Evolutionary conservation across 768 basidiomycete species (phyloP).

Genomic region (Calocybe gangraenosa): DNA sequence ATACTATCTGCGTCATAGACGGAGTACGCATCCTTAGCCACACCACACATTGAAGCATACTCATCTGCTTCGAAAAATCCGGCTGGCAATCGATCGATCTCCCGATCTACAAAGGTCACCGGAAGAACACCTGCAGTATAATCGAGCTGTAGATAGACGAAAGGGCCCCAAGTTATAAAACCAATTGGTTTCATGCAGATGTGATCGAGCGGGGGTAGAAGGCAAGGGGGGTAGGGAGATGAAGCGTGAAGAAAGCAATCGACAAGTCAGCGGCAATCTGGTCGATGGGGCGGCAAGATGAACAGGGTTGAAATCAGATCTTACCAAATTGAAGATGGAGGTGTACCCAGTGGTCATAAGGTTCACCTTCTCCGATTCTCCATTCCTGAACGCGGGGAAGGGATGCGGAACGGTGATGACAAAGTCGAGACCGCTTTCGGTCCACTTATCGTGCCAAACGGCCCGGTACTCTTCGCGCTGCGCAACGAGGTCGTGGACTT

Average conservation of each 20-base stretch:
- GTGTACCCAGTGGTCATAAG: conserved; percentile 61
- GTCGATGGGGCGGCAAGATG: neutral
- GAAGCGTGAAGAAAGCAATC: neutral
- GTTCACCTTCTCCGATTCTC: conserved; percentile 46
- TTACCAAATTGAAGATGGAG: conserved; percentile 63
- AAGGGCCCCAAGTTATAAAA: neutral
- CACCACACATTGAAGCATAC: conserved; percentile 28
- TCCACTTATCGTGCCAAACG: conserved; percentile 43
- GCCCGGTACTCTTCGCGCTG: conserved; percentile 40
- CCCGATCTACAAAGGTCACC: conserved; percentile 45
- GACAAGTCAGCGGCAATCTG: conserved; percentile 10
- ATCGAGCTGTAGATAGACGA: conserved; percentile 36
- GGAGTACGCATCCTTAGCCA: conserved; percentile 36
- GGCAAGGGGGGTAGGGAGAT: neutral
- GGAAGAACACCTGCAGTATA: conserved; percentile 58
- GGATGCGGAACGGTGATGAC: conserved; percentile 58
- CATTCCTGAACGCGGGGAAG: conserved; percentile 55
- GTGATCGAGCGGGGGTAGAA: conserved; percentile 1
- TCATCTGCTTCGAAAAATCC: conserved; percentile 28
- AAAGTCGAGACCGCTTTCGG: conserved; percentile 53
- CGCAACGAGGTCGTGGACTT: conserved; percentile 47
- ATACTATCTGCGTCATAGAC: conserved; percentile 59
- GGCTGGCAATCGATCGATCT: conserved; percentile 28
- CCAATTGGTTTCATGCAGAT: neutral
- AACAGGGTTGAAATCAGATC: neutral